A percentile compares a stretch with the other conserved stretches of the same genome.
These are phyloP conservation scores for Boletus fagicola DNA, from an alignment of 768 basidiomycete species.

Conservation along the genomic window DNA sequence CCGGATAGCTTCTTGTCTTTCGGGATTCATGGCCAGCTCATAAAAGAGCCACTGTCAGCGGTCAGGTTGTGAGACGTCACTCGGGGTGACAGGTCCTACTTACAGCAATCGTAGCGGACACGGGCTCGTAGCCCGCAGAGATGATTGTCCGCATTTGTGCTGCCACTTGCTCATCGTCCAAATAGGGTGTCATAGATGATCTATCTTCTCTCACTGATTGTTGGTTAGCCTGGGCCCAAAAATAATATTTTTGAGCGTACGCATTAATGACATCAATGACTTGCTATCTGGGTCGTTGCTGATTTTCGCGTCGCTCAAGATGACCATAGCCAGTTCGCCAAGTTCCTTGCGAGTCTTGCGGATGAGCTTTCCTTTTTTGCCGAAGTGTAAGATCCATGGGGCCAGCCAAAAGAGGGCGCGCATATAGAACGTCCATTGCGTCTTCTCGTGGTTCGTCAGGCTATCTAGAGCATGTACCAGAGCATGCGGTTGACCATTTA, in stretches of 20 bases:
- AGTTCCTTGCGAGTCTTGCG: conserved; percentile 52
- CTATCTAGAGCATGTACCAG: conserved; percentile 55
- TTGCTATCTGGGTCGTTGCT: conserved; percentile 42
- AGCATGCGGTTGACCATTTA: conserved; percentile 47
- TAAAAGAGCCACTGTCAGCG: conserved; percentile 60
- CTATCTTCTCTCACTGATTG: conserved; percentile 43
- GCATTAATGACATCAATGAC: conserved; percentile 54
- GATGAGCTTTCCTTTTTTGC: conserved; percentile 60
- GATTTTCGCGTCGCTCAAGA: conserved; percentile 55
- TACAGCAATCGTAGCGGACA: conserved; percentile 38
- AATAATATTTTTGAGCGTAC: conserved; percentile 32
- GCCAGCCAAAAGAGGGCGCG: conserved; percentile 61
- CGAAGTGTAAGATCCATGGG: conserved; percentile 53
- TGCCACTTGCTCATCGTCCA: conserved; percentile 51
- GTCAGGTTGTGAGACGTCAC: conserved; percentile 4
- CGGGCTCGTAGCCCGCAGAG: conserved; percentile 50
- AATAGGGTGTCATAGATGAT: conserved; percentile 34
- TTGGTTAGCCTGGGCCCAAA: conserved; percentile 2
- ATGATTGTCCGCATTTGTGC: conserved; percentile 64
- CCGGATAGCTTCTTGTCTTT: conserved; percentile 55
- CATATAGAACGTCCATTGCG: conserved; percentile 58
- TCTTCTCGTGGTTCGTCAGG: conserved; percentile 61
- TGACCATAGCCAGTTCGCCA: conserved; percentile 47
- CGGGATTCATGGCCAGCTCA: conserved; percentile 51
- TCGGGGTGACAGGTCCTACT: conserved; percentile 3